A percentile compares a stretch with the other conserved stretches of the same genome.
Conservation (phyloP, 371 early-diverging fungal species). For the Haplosporangium sp. region DNA sequence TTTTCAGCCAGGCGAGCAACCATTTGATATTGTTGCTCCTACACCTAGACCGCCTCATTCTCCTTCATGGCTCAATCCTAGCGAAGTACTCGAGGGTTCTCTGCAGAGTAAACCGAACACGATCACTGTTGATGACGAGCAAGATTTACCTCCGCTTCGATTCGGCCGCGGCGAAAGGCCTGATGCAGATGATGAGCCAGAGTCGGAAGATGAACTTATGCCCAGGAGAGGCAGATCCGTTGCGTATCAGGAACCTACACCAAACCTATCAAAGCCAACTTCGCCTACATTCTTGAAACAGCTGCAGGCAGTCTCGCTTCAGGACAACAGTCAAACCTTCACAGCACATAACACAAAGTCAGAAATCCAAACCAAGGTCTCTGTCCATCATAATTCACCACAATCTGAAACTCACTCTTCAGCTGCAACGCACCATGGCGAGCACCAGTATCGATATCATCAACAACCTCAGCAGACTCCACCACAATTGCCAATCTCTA, state of each 20-base stretch:
- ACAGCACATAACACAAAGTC: neutral
- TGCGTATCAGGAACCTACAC: constrained; percentile 15
- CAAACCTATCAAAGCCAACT: constrained; percentile 1
- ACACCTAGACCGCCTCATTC: constrained; percentile 49
- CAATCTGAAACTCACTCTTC: neutral
- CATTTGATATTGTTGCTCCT: constrained; percentile 40
- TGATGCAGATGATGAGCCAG: constrained; percentile 52
- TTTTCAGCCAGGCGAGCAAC: constrained; percentile 32
- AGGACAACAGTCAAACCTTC: neutral
- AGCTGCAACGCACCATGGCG: constrained; percentile 3
- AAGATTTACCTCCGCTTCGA: constrained; percentile 41
- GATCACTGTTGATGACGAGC: constrained; percentile 6
- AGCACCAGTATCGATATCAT: constrained; percentile 5
- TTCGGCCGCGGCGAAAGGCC: constrained; percentile 53
- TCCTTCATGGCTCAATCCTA: constrained; percentile 42
- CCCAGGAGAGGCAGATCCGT: constrained; percentile 21
- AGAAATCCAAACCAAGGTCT: neutral
- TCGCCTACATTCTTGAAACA: constrained; percentile 26
- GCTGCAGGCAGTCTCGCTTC: constrained; percentile 15
- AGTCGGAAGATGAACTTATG: constrained; percentile 50
- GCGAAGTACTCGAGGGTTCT: constrained; percentile 26
- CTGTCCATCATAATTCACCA: neutral
- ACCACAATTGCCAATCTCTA: neutral
- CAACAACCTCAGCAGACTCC: constrained; percentile 9
- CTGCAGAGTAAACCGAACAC: constrained; percentile 5